These are phyloP conservation scores for Porphyridium purpureum DNA, from an alignment of 23 red algal species.

Conservation along the genomic window DNA sequence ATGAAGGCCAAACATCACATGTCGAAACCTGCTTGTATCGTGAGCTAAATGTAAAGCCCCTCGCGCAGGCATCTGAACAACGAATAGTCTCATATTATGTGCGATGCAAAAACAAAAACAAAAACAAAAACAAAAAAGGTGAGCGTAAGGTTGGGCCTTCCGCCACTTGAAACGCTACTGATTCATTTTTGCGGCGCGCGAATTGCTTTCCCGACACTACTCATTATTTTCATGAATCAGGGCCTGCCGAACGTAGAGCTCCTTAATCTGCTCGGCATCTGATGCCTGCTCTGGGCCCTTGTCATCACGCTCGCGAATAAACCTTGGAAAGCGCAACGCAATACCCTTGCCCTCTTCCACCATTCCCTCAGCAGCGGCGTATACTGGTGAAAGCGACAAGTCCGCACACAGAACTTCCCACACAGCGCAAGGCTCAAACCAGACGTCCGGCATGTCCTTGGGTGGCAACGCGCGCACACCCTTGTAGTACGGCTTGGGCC, in stretches of 20 bases:
- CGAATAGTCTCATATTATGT: no score
- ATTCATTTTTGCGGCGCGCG: no score
- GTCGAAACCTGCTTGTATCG: no score
- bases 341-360: conserved; percentile 64
- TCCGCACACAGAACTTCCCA: conserved; percentile 92
- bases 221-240: conserved; percentile 8
- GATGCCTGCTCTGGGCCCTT: conserved; percentile 74
- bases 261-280: conserved; percentile 48
- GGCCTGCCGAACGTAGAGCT: conserved; percentile 68
- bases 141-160: no score
- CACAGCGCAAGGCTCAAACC: conserved; percentile 81
- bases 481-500: conserved; percentile 10
- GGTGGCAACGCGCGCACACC: no score
- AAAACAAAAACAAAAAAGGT: no score
- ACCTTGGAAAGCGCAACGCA: conserved; percentile 70
- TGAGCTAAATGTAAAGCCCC: no score
- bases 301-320: conserved; percentile 68
- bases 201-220: no score
- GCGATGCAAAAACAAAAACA: no score
- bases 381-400: conserved; percentile 51
- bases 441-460: conserved; percentile 65
- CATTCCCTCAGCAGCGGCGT: conserved; percentile 49
- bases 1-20: no score
- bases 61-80: no score
- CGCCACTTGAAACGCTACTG: no score